These are phyloP conservation scores for Trichoderma breve DNA, from an alignment of 2,329 filamentous ascomycete genomes.

Conservation along the genomic window DNA sequence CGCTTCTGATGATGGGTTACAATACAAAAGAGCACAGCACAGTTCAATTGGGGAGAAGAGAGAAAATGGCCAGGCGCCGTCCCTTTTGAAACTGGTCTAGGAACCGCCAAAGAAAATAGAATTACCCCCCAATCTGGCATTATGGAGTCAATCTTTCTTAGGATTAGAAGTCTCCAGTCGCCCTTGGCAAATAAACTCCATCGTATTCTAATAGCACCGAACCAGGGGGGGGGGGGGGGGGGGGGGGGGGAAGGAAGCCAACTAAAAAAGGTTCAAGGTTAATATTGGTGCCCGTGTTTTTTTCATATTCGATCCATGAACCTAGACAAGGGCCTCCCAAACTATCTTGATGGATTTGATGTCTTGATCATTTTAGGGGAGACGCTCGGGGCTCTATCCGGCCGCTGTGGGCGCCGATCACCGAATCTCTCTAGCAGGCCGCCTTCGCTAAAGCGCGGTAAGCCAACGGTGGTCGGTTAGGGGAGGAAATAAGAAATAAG, in stretches of 20 bases:
- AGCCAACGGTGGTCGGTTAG: not conserved
- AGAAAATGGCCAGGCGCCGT: not conserved
- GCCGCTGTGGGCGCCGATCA: not conserved
- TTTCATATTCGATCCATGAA: not conserved
- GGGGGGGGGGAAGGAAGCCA: not conserved
- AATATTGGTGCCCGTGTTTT: not conserved
- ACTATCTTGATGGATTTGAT: not conserved
- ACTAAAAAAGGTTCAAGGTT: not conserved
- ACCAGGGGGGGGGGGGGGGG: not conserved
- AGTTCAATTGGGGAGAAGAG: not conserved
- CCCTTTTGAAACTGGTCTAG: slow-evolving; percentile 4
- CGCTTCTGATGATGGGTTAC: not conserved
- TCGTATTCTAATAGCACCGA: not conserved
- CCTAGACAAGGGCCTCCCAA: not conserved
- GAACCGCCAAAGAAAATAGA: not conserved
- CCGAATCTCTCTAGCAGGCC: slow-evolving; percentile 1
- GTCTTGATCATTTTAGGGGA: not conserved
- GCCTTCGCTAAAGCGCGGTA: not conserved
- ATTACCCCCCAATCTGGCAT: not conserved
- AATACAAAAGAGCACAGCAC: not conserved
- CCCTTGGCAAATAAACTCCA: not conserved
- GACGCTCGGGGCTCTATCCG: not conserved
- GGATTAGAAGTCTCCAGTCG: not conserved
- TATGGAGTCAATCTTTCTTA: not conserved
- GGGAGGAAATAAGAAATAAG: not conserved